Conservation (phyloP, 2,329 filamentous ascomycete genomes). For the Fusarium sp. region DNA sequence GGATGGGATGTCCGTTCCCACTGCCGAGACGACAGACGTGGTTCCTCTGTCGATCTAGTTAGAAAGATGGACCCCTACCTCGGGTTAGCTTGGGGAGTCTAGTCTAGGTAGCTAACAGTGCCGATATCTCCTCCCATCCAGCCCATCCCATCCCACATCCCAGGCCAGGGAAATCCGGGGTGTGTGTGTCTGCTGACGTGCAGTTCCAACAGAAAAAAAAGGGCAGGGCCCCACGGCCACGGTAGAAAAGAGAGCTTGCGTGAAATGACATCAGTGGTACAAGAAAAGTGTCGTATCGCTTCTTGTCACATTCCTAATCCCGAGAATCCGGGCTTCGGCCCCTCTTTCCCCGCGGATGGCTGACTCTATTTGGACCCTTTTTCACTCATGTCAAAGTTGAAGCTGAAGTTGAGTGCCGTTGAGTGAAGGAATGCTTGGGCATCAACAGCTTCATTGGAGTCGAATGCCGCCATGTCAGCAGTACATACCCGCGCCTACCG, state of each 20-base stretch:
- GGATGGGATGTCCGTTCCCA: background rate
- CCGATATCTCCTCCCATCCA: background rate
- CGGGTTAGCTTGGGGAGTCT: background rate
- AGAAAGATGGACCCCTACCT: background rate
- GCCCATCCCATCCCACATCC: background rate
- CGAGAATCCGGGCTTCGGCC: constrained; percentile 24
- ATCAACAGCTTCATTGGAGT: background rate
- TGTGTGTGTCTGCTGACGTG: constrained; percentile 5
- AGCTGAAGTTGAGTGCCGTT: background rate
- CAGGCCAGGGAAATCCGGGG: background rate
- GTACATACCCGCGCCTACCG: background rate
- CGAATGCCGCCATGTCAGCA: background rate
- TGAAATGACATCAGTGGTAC: background rate
- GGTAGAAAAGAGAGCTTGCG: background rate
- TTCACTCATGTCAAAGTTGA: background rate
- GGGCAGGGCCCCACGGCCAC: background rate
- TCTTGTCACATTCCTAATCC: constrained; percentile 16
- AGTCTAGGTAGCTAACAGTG: background rate
- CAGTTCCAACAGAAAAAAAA: background rate
- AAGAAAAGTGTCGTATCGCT: constrained; percentile 14
- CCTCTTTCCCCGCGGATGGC: constrained; percentile 29
- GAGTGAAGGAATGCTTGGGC: background rate
- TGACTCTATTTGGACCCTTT: background rate
- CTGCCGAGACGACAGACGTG: background rate
- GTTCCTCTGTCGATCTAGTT: background rate